A percentile compares a stretch with the other conserved stretches of the same genome.
These are phyloP conservation scores for Sphagnum magellanicum DNA, from an alignment of 228 moss, liverwort and hornwort genomes.

Conservation along the genomic window DNA sequence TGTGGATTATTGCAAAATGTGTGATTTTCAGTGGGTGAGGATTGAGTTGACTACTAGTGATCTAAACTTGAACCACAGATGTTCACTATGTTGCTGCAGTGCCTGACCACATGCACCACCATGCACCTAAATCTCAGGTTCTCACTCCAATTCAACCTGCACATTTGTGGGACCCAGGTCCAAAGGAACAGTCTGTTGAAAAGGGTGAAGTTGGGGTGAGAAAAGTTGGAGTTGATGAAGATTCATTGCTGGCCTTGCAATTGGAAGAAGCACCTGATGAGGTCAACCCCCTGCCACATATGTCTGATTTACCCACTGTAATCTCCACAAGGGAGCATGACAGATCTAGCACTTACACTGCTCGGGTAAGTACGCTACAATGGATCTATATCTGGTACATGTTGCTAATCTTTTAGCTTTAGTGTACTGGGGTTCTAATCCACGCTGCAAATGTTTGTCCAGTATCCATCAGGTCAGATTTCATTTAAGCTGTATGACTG, in stretches of 20 bases:
- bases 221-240: conserved; percentile 66
- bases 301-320: neutral
- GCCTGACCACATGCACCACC: conserved; percentile 11
- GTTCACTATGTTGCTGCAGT: conserved; percentile 41
- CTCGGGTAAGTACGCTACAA: too few species aligned
- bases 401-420: too few species aligned
- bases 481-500: conserved; percentile 98
- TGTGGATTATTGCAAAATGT: neutral
- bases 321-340: too few species aligned
- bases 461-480: conserved; percentile 90
- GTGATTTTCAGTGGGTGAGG: neutral
- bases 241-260: conserved; percentile 79
- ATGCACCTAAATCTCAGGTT: conserved; percentile 11
- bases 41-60: neutral
- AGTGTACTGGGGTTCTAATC: too few species aligned
- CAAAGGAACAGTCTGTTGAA: conserved; percentile 13
- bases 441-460: conserved; percentile 8
- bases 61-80: neutral
- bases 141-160: conserved; percentile 19
- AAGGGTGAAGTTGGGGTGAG: conserved; percentile 11
- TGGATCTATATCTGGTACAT: too few species aligned
- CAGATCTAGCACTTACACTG: too few species aligned
- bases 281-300: conserved; percentile 15
- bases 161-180: conserved; percentile 22
- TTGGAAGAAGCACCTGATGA: conserved; percentile 50